Percentiles rank a stretch among this genome's conserved stretches.
Conservation (phyloP, 1,284 basidiomycete genomes). For the Sphagnurus paluster region DNA sequence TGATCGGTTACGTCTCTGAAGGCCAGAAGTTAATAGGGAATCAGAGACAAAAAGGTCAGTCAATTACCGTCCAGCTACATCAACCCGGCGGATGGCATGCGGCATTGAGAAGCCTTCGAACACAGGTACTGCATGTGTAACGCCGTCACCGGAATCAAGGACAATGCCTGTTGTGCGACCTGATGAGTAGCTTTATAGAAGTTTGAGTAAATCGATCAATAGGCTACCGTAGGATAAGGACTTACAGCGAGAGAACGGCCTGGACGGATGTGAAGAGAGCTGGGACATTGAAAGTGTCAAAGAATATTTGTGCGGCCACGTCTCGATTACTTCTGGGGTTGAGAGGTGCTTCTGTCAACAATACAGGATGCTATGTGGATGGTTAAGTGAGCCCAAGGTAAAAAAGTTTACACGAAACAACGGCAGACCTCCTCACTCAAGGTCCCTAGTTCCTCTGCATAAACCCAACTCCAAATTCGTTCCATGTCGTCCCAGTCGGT, state of each 20-base stretch:
- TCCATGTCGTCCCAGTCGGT: conserved; percentile 99
- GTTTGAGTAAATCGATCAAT: conserved; percentile 16
- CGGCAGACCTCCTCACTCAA: conserved; percentile 86
- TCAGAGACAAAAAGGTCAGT: conserved; percentile 13
- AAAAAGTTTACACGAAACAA: conserved; percentile 16
- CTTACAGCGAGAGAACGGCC: conserved; percentile 93
- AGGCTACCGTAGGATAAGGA: conserved; percentile 7
- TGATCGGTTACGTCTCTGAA: conserved; percentile 94
- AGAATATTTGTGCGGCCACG: conserved; percentile 96
- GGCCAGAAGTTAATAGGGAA: conserved; percentile 15
- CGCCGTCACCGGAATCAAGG: conserved; percentile 97
- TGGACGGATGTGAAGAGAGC: conserved; percentile 97
- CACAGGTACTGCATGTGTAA: conserved; percentile 98
- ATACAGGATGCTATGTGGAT: conserved; percentile 90
- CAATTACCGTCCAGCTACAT: conserved; percentile 88
- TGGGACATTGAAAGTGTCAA: conserved; percentile 99
- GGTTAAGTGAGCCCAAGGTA: conserved; percentile 16
- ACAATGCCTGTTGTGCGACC: conserved; percentile 99
- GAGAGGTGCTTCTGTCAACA: conserved; percentile 92
- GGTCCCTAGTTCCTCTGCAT: conserved; percentile 91
- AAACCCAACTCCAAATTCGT: conserved; percentile 96
- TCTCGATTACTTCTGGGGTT: conserved; percentile 95
- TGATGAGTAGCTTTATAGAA: conserved; percentile 82
- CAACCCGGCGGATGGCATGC: conserved; percentile 93
- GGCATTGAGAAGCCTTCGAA: conserved; percentile 99